Percentiles rank a stretch among this genome's conserved stretches.
These are phyloP conservation scores for Diaporthe citri DNA, from an alignment of 2,329 filamentous ascomycete genomes.

Conservation along the genomic window DNA sequence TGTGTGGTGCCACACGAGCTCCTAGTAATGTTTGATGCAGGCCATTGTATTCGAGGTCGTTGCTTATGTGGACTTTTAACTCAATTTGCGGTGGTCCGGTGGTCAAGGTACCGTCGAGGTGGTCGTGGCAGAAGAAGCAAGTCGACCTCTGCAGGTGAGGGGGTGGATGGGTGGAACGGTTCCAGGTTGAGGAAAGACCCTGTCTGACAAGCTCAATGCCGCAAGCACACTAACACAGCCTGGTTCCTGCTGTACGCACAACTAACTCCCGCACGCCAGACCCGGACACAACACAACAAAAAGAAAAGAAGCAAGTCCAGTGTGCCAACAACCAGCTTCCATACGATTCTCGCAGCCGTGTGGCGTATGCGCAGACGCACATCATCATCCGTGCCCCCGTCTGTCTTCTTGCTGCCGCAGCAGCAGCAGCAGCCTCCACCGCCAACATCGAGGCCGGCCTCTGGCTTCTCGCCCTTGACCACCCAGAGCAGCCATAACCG, in stretches of 20 bases:
- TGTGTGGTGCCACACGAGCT: not conserved
- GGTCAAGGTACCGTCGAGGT: conserved; percentile 5
- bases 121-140: conserved; percentile 25
- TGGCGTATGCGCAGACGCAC: not conserved
- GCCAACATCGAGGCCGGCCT: not conserved
- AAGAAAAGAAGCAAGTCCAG: not conserved
- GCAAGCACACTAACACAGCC: not conserved
- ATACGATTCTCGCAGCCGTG: not conserved
- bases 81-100: not conserved
- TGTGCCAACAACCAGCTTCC: not conserved
- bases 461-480: not conserved
- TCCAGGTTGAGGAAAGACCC: conserved; percentile 7
- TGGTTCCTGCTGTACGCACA: not conserved
- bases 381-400: not conserved
- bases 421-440: not conserved
- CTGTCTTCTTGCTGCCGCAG: not conserved
- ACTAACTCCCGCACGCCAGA: conserved; percentile 1
- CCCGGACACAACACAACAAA: not conserved
- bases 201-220: not conserved
- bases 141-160: not conserved
- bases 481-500: not conserved
- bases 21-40: not conserved
- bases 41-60: not conserved
- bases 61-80: conserved; percentile 7
- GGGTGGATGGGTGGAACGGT: not conserved